phyloP scores from a whole-genome alignment of 2,329 filamentous ascomycete species.

The Alternaria solani region DNA sequence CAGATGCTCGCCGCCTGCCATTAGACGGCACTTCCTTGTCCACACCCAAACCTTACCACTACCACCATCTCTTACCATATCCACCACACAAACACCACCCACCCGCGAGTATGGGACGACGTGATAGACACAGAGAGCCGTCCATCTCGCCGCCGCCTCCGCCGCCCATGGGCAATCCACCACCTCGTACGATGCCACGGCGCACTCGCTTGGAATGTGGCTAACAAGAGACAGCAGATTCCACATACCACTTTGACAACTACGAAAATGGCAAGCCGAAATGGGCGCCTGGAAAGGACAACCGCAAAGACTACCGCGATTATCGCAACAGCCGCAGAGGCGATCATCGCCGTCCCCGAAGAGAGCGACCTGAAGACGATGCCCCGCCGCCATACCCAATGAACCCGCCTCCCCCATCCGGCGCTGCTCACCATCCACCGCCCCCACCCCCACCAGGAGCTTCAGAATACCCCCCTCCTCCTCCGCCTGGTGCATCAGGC shows the following conservation, averaged over 20 bases:
- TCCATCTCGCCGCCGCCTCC: slow-evolving; percentile 27
- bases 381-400: slow-evolving; percentile 24
- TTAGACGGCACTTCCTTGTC: neutral
- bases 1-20: slow-evolving; percentile 16
- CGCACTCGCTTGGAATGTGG: neutral
- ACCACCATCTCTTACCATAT: neutral
- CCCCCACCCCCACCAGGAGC: slow-evolving; percentile 20
- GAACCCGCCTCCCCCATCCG: slow-evolving; percentile 12
- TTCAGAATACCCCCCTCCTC: neutral
- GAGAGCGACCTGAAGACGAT: slow-evolving; percentile 23
- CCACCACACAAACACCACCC: neutral
- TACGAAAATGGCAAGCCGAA: slow-evolving; percentile 40
- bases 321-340: slow-evolving; percentile 32
- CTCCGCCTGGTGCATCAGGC: neutral
- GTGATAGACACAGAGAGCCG: slow-evolving; percentile 18
- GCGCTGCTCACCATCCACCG: slow-evolving; percentile 4
- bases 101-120: slow-evolving; percentile 29
- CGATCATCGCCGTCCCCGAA: slow-evolving; percentile 28
- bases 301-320: slow-evolving; percentile 32
- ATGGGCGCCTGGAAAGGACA: slow-evolving; percentile 34
- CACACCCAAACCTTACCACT: slow-evolving; percentile 1
- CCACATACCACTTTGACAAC: slow-evolving; percentile 38
- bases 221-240: slow-evolving; percentile 22
- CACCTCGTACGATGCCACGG: slow-evolving; percentile 1
- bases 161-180: slow-evolving; percentile 28